Percentiles rank a stretch among this genome's conserved stretches.
phyloP scores from a whole-genome alignment of 1,284 basidiomycete genomes.

The Anthracocystis walkeri region DNA sequence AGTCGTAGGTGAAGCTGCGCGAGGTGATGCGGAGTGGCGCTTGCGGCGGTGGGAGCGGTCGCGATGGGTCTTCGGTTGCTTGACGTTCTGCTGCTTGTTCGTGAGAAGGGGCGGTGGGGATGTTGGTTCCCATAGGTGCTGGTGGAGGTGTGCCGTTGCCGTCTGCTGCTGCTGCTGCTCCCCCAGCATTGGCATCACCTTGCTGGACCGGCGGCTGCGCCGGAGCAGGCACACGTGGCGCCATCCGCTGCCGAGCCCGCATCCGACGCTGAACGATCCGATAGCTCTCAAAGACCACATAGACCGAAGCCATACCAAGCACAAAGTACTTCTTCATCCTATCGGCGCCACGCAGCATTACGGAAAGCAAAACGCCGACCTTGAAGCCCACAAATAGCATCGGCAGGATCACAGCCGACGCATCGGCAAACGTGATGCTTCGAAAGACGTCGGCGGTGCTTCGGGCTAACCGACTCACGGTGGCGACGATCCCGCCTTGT shows the following conservation, averaged over 20 bases:
- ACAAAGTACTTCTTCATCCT: constrained; percentile 44
- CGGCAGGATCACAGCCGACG: constrained; percentile 33
- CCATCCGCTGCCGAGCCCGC: constrained; percentile 19
- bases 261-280: constrained; percentile 36
- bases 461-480: not conserved
- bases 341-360: constrained; percentile 48
- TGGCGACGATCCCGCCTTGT: constrained; percentile 6
- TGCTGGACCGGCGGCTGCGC: not conserved
- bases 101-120: constrained; percentile 23
- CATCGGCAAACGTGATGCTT: constrained; percentile 31
- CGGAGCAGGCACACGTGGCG: not conserved
- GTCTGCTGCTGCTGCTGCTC: not conserved
- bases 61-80: constrained; percentile 16
- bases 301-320: constrained; percentile 35
- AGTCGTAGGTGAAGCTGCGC: constrained; percentile 27
- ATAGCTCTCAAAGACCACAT: constrained; percentile 47
- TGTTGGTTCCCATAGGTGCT: constrained; percentile 24
- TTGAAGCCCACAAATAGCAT: constrained; percentile 54
- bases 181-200: not conserved
- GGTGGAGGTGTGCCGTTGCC: not conserved
- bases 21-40: constrained; percentile 25
- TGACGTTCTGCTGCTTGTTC: constrained; percentile 24
- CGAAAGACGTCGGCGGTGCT: not conserved
- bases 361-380: constrained; percentile 50
- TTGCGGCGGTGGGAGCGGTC: constrained; percentile 35